These are phyloP conservation scores for Sporothrix humicola DNA, from an alignment of 2,329 filamentous ascomycete species.

Conservation along the genomic window DNA sequence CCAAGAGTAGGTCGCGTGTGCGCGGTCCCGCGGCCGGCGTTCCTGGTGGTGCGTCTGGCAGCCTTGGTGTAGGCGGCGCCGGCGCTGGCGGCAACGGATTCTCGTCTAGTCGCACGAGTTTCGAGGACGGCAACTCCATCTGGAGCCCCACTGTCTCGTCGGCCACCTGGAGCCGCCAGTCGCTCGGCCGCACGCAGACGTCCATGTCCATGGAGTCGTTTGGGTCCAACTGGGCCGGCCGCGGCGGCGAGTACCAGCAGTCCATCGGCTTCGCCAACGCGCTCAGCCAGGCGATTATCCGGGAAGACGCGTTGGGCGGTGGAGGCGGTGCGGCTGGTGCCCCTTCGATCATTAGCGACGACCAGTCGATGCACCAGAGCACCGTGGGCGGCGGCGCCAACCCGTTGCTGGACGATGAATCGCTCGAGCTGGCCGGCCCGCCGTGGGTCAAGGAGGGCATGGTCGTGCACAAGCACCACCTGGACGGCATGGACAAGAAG, in stretches of 20 bases:
- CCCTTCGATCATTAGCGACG: slow-evolving; percentile 52
- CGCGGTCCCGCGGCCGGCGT: slow-evolving; percentile 54
- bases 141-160: slow-evolving; percentile 86
- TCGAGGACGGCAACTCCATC: slow-evolving; percentile 87
- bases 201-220: slow-evolving; percentile 94
- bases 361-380: slow-evolving; percentile 45
- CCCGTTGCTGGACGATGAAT: slow-evolving; percentile 87
- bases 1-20: slow-evolving; percentile 78
- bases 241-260: slow-evolving; percentile 84
- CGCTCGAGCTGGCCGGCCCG: slow-evolving; percentile 86
- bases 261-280: slow-evolving; percentile 98
- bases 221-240: slow-evolving; percentile 66
- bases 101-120: slow-evolving; percentile 89
- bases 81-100: slow-evolving; percentile 70
- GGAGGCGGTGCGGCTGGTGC: slow-evolving; percentile 43
- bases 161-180: slow-evolving; percentile 96
- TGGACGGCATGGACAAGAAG: slow-evolving; percentile 88
- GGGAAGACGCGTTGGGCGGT: slow-evolving; percentile 69
- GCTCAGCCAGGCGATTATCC: slow-evolving; percentile 93
- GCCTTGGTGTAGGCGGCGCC: not conserved
- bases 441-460: slow-evolving; percentile 98
- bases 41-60: not conserved
- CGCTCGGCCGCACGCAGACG: slow-evolving; percentile 85
- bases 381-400: slow-evolving; percentile 42
- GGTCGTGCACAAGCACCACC: slow-evolving; percentile 93